Evolutionary conservation across 2,329 filamentous ascomycete species (phyloP), one percentile per base, ranked within the genome.

Genomic region (Talaromyces sp.): DNA sequence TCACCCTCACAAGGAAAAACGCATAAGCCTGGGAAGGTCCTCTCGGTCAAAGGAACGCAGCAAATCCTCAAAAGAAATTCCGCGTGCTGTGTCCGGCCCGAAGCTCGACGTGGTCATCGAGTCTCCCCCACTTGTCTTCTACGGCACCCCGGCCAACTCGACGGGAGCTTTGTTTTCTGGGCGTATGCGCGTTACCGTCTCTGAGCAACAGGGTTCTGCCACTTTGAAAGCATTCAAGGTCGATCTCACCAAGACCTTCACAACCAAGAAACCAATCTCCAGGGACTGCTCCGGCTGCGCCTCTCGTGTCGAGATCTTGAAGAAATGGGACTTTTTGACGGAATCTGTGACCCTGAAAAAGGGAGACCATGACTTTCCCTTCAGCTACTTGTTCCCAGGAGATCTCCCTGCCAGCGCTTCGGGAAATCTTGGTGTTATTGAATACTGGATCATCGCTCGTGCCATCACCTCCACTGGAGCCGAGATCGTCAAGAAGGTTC

Each of bases 91-190:
- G 37, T 78, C 80, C 58, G 76, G 82, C 2, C 83, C 85, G 60
- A 84, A 81, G 68, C 77, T 89, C 68, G 81, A 85, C 66, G 82
- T 89, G 71, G 77, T 84, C 70, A 90, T 97, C 68, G 93, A 97
- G 81, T 96, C 91, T 13, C 92, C 93, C 1, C 93, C 93, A 2
- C 84, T 94, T 19, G 86, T 97, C 54, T 89, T 97, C 79, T 91
- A 95, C 73, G 93, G 93, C 68, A 82, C 85, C 27, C 84, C 91
- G 0, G 85, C 88, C 67, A 85, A 86, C 69, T 97, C 93, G 71
- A 90, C 89, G 2, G 94, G 94, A 64, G 92, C 93, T 7, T 82
- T 97, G 66, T 86, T 97, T 60, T 96, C 92, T 0, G 93, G 93
- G 35, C 90, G 92, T 75, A 82, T 98, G 70, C 87, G 89, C 71